Percentiles rank a stretch among this genome's conserved stretches.
Conservation (phyloP, 345 rosid genomes). For the Turritis glabra region DNA sequence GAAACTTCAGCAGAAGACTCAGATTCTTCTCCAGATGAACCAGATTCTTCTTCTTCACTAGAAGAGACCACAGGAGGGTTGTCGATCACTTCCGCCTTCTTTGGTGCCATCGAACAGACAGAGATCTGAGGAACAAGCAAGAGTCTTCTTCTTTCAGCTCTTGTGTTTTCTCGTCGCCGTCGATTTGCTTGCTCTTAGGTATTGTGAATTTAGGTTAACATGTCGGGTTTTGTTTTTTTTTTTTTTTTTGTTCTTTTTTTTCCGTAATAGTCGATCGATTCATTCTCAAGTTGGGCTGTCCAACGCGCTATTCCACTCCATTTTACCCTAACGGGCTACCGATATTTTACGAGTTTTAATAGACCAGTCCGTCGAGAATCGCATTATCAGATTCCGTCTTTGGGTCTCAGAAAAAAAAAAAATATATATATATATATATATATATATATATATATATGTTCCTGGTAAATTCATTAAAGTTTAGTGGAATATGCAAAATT, state of each 20-base stretch:
- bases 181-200: constrained; percentile 11
- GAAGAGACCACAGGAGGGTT: constrained; percentile 24
- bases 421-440: no score
- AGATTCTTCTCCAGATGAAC: constrained; percentile 21
- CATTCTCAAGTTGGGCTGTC: not conserved
- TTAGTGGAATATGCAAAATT: no score
- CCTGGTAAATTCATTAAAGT: no score
- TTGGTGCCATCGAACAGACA: constrained; percentile 33
- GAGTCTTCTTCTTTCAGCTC: not conserved
- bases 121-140: constrained; percentile 1
- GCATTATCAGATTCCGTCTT: not conserved
- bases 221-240: not conserved
- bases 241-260: not conserved
- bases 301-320: not conserved
- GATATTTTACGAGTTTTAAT: not conserved
- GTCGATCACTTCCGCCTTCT: constrained; percentile 17
- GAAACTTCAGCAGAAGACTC: constrained; percentile 18
- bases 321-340: not conserved
- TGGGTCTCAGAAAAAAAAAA: not conserved
- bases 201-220: not conserved
- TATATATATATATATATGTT: no score
- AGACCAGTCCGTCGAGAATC: not conserved
- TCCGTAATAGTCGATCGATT: not conserved
- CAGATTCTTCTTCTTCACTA: constrained; percentile 41
- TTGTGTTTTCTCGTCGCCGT: constrained; percentile 23